phyloP scores from a whole-genome alignment of 148 eudicot species.

The Agrostemma githago region DNA sequence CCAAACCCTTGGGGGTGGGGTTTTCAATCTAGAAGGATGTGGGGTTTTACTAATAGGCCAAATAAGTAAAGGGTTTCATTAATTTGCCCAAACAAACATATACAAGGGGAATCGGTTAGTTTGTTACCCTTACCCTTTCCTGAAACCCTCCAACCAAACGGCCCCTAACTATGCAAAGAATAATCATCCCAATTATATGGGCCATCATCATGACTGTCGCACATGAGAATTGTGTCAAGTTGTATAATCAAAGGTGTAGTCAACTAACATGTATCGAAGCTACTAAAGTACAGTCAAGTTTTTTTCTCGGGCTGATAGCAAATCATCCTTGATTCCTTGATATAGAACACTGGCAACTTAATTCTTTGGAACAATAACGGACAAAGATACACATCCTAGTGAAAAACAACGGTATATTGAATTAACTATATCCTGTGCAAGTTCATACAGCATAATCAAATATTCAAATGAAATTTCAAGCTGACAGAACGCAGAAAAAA shows the following conservation, averaged over 20 bases:
- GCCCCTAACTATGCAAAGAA: not conserved
- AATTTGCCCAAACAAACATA: too few relatives aligned
- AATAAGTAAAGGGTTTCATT: too few relatives aligned
- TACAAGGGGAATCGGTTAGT: too few relatives aligned
- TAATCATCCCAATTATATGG: not conserved
- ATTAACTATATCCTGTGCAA: not conserved
- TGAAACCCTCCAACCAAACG: too few relatives aligned
- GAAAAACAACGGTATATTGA: not conserved
- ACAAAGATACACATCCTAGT: not conserved
- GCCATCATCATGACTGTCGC: not conserved
- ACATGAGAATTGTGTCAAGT: not conserved
- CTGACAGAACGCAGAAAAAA: not conserved
- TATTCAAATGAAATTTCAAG: not conserved
- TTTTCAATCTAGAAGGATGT: too few relatives aligned
- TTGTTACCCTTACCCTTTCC: too few relatives aligned
- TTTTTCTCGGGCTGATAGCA: not conserved
- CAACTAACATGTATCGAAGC: not conserved
- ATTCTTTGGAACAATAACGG: not conserved
- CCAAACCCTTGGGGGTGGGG: too few relatives aligned
- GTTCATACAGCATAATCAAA: not conserved
- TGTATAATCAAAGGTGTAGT: not conserved
- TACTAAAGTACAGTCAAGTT: not conserved
- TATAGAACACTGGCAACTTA: not conserved
- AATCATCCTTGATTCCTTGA: not conserved
- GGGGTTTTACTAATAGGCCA: too few relatives aligned